These are phyloP conservation scores for Fusarium proliferatum DNA, from an alignment of 2,329 filamentous ascomycete genomes.

Conservation along the genomic window DNA sequence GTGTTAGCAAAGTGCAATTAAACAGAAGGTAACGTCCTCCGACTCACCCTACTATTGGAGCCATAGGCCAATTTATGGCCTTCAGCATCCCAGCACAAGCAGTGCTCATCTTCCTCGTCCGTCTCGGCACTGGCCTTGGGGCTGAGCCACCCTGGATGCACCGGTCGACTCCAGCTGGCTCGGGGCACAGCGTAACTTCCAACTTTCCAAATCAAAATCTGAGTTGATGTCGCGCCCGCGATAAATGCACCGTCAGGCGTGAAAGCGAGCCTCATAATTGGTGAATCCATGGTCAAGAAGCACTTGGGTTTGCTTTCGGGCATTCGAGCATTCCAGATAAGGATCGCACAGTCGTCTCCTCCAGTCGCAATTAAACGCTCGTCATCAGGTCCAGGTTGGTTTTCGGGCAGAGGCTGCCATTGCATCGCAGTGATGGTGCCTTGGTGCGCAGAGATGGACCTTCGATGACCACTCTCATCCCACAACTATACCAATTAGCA, in stretches of 20 bases:
- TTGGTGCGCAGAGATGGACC: slow-evolving; percentile 68
- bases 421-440: slow-evolving; percentile 67
- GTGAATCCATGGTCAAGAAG: slow-evolving; percentile 69
- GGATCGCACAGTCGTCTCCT: slow-evolving; percentile 70
- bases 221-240: slow-evolving; percentile 68
- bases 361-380: slow-evolving; percentile 71
- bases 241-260: slow-evolving; percentile 73
- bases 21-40: not conserved
- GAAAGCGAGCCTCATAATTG: slow-evolving; percentile 69
- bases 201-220: slow-evolving; percentile 73
- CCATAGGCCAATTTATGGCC: slow-evolving; percentile 73
- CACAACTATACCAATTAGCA: slow-evolving; percentile 58
- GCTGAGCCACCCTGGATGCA: slow-evolving; percentile 68
- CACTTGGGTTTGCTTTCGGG: slow-evolving; percentile 67
- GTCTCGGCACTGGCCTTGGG: slow-evolving; percentile 63
- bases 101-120: slow-evolving; percentile 71
- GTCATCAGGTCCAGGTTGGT: slow-evolving; percentile 54
- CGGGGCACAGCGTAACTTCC: slow-evolving; percentile 68
- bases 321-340: slow-evolving; percentile 70
- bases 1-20: slow-evolving; percentile 17
- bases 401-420: slow-evolving; percentile 66
- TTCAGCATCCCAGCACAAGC: slow-evolving; percentile 70
- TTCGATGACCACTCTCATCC: slow-evolving; percentile 64
- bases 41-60: slow-evolving; percentile 69
- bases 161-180: slow-evolving; percentile 68